Base-by-base conservation (phyloP, 2,329 filamentous ascomycete species). In the Escovopsis sp. region DNA sequence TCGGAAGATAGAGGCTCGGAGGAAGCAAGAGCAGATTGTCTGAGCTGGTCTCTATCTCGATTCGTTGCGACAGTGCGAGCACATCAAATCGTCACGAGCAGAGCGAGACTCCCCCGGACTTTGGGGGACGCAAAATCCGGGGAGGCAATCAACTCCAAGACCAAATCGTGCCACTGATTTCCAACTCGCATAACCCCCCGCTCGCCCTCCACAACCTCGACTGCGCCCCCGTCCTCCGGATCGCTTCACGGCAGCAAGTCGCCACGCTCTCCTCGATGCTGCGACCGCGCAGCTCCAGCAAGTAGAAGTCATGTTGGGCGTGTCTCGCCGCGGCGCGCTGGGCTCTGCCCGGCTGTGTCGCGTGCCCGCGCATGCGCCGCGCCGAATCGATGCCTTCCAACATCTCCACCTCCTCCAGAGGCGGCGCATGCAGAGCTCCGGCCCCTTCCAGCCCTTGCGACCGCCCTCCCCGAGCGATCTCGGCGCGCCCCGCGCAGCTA, bases 391-490 rank as follows among this genome's bases (percentile, higher is more conserved):
- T 42, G 39, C 45, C 45, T 39, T 46, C 44, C 38, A 33, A 16
- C 8, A 15, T 36, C 14, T 20, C 15, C 34, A 9, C 15, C 7
- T 32, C 5, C 11, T 12, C 11, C 14, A 44, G 34, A 43, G 44
- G 37, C 54, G 56, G 43, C 49, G 50, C 43, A 43, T 59, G 41
- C 59, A 59, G 44, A 55, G 54, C 27, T 51, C 56, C 7, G 57
- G 61, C 31, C 66, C 67, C 45, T 84, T 78, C 56, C 68, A 79
- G 48, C 74, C 79, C 12, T 73, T 87, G 51, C 71, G 74, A 0
- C 88, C 88, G 6, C 87, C 87, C 1, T 77, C 84, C 5, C 88
- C 88, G 6, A 73, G 72, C 45, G 83, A 84, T 32, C 72, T 96
- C 27, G 86, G 86, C 40, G 77, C 74, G 42, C 81, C 87, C 0